These are phyloP conservation scores for Fusarium humuli DNA, from an alignment of 2,329 filamentous ascomycete species.

Conservation along the genomic window DNA sequence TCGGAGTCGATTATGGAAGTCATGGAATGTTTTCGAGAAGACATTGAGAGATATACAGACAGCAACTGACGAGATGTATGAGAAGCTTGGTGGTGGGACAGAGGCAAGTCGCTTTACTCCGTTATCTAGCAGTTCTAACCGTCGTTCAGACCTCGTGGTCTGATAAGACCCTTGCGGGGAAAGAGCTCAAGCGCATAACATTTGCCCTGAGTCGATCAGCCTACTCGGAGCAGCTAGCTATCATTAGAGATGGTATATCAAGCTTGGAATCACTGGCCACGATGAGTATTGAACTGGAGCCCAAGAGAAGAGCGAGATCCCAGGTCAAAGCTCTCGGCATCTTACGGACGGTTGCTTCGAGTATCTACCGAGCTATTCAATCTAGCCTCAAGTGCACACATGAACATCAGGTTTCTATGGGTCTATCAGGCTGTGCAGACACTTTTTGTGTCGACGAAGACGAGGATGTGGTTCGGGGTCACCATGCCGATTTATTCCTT, in stretches of 20 bases:
- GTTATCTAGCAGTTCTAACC: not conserved
- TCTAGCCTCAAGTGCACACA: not conserved
- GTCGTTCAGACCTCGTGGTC: not conserved
- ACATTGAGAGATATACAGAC: not conserved
- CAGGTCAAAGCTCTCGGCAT: not conserved
- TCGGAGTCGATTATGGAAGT: constrained; percentile 1
- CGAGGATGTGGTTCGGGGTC: rapidly evolving
- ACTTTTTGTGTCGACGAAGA: not conserved
- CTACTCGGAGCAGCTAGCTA: not conserved
- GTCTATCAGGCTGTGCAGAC: not conserved
- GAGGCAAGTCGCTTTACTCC: not conserved
- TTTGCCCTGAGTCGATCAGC: not conserved
- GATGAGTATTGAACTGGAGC: not conserved
- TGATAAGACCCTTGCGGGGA: not conserved
- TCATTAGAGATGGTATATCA: not conserved
- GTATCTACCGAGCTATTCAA: not conserved
- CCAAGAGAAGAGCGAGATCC: not conserved
- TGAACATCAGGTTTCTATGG: not conserved
- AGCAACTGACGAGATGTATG: not conserved
- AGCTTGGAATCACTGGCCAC: not conserved
- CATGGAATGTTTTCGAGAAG: constrained; percentile 1
- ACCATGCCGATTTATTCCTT: not conserved
- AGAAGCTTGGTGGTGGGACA: not conserved
- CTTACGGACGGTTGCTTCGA: not conserved
- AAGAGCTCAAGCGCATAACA: not conserved